phyloP scores from a whole-genome alignment of 176 grass and related monocot species.

The Metroxylon sagu region DNA sequence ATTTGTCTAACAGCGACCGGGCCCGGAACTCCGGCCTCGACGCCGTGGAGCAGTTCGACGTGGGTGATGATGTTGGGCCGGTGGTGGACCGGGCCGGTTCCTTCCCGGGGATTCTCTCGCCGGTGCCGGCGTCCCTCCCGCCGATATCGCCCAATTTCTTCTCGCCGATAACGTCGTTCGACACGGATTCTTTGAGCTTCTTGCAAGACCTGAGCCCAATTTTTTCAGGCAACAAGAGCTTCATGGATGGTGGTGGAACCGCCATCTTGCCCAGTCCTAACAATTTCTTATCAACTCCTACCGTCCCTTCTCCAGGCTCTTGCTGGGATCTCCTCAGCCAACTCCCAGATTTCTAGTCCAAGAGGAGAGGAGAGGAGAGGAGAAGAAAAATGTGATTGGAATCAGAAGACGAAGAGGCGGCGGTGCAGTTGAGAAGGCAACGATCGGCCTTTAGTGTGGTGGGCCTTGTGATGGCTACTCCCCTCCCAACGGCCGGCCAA shows the following conservation, averaged over 20 bases:
- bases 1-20: constrained; percentile 1
- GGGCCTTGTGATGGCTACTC: too few species aligned
- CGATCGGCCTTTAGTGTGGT: too few species aligned
- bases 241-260: constrained; percentile 3
- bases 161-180: constrained; percentile 51
- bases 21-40: not conserved
- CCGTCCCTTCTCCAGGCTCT: constrained; percentile 51
- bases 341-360: constrained; percentile 24
- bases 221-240: constrained; percentile 16
- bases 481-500: too few species aligned
- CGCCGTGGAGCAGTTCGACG: not conserved
- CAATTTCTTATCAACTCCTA: constrained; percentile 49
- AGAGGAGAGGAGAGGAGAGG: not conserved
- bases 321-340: constrained; percentile 26
- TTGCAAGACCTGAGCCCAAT: constrained; percentile 71
- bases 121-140: constrained; percentile 51
- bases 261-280: constrained; percentile 50
- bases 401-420: too few species aligned
- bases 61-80: not conserved
- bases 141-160: constrained; percentile 42
- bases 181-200: constrained; percentile 44
- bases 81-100: constrained; percentile 4
- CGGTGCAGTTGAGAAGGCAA: too few species aligned
- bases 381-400: too few species aligned
- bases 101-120: constrained; percentile 57